These are phyloP conservation scores for Warburgia ugandensis DNA, from an alignment of 164 flowering plant genomes.

Conservation along the genomic window DNA sequence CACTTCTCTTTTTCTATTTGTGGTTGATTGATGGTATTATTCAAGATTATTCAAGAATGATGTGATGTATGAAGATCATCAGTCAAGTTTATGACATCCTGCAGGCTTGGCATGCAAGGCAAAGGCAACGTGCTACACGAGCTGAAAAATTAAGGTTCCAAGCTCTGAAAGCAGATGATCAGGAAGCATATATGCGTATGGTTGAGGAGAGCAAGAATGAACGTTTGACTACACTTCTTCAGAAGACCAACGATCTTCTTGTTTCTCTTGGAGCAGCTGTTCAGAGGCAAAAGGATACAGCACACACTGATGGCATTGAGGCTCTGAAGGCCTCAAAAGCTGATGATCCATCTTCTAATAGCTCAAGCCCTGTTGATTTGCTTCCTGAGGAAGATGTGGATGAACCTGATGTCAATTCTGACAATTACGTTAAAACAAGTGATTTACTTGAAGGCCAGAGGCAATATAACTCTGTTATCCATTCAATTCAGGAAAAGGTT, in stretches of 20 bases:
- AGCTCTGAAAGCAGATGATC: constrained; percentile 92
- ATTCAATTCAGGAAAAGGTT: constrained; percentile 93
- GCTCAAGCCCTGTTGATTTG: constrained; percentile 33
- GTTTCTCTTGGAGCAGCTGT: constrained; percentile 92
- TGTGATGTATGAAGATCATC: neutral
- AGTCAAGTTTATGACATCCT: neutral
- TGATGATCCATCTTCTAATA: constrained; percentile 41
- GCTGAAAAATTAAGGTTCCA: constrained; percentile 89
- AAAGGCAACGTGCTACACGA: constrained; percentile 88
- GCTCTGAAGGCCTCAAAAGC: constrained; percentile 44
- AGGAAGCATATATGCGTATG: constrained; percentile 94
- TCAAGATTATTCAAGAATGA: too few species aligned
- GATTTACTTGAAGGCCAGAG: constrained; percentile 96
- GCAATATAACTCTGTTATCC: constrained; percentile 88
- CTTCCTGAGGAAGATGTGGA: constrained; percentile 43
- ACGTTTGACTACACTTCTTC: constrained; percentile 79
- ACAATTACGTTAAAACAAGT: constrained; percentile 39
- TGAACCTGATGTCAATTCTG: constrained; percentile 35
- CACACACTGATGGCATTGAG: constrained; percentile 53
- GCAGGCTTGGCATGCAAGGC: constrained; percentile 97
- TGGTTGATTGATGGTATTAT: too few species aligned
- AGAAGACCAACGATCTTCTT: constrained; percentile 89
- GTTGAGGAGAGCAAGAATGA: constrained; percentile 99
- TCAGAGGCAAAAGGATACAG: constrained; percentile 84
- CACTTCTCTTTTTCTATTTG: too few species aligned